Base-by-base conservation (phyloP, 768 basidiomycete species). In the Galerina sulciceps region DNA sequence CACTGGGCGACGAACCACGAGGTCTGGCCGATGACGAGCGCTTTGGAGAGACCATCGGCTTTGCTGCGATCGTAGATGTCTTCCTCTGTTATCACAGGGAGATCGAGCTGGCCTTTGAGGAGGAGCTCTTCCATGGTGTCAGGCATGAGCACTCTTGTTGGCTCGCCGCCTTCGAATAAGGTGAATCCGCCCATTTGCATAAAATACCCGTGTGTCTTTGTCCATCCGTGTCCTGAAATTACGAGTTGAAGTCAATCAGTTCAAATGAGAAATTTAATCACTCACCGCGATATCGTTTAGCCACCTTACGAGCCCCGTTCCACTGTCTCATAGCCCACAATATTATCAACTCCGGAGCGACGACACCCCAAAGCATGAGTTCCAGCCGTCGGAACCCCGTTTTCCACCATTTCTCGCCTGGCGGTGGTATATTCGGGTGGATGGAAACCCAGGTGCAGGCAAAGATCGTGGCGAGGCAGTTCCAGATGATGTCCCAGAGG, bases 41-140 rank as follows among this genome's bases (percentile, higher is more conserved):
- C 66, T 50, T 77, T 77, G 6, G 71, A 61, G 1, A 76, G 57
- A 0, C 38, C 57, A 38, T 75, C 70, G 4, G 69, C 69, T 62
- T 62, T 63, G 44, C 62, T 59, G 8, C 58, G 48, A 31, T 59
- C 62, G 31, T 56, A 14, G 36, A 59, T 63, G 11, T 63, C 54
- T 8, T 35, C 55, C 20, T 52, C 53, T 1, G 54, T 58, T 6
- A 60, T 43, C 3, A 9, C 18, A 6, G 63, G 59, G 15, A 57
- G 52, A 4, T 5, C 37, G 15, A 59, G 55, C 36, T 35, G 35
- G 18, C 43, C 34, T 3, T 49, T 23, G 10, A 34, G 18, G 18
- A 42, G 15, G 6, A 51, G 54, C 5, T 57, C 6, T 45, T 44
- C 23, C 20, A 54, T 36, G 5, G 71, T 71, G 60, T 5, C 6